Conservation (phyloP, 176 grass and related monocot genomes). For the Eleusine coracana region DNA sequence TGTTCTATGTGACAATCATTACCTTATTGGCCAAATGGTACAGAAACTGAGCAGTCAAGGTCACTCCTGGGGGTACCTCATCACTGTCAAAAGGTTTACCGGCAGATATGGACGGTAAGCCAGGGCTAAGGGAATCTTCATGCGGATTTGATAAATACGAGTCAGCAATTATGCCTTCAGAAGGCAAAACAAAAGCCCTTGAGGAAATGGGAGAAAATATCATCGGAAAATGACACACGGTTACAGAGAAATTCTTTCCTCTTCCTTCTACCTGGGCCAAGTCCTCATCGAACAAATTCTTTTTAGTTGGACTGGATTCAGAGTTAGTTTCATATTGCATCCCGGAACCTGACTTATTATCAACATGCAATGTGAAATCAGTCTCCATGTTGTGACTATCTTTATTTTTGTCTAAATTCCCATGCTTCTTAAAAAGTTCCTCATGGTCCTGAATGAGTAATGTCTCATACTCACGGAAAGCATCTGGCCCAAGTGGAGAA, state of each 20-base stretch:
- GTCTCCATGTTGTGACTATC: slow-evolving; percentile 17
- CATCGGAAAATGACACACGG: slow-evolving; percentile 83
- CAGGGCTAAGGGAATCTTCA: slow-evolving; percentile 83
- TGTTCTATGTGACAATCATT: slow-evolving; percentile 24
- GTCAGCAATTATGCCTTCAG: slow-evolving; percentile 76
- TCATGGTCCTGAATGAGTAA: slow-evolving; percentile 92
- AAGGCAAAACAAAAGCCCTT: slow-evolving; percentile 80
- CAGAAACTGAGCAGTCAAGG: slow-evolving; percentile 85
- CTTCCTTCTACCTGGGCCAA: slow-evolving; percentile 36
- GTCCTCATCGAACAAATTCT: slow-evolving; percentile 48
- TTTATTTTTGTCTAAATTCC: slow-evolving; percentile 43
- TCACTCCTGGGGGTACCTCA: slow-evolving; percentile 77
- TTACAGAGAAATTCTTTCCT: slow-evolving; percentile 58
- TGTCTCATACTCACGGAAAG: slow-evolving; percentile 86
- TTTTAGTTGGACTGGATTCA: slow-evolving; percentile 46
- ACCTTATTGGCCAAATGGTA: slow-evolving; percentile 96
- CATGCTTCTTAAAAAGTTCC: slow-evolving; percentile 72
- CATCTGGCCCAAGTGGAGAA: slow-evolving; percentile 94
- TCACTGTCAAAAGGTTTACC: slow-evolving; percentile 76
- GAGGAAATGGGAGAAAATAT: slow-evolving; percentile 88
- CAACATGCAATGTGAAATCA: slow-evolving; percentile 48
- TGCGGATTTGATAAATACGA: slow-evolving; percentile 66
- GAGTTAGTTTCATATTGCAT: slow-evolving; percentile 48
- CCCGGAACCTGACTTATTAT: slow-evolving; percentile 47
- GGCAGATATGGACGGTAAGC: slow-evolving; percentile 73